Evolutionary conservation across 192 early-diverging fungal genomes (phyloP).

Genomic region (Coemansia sp.): DNA sequence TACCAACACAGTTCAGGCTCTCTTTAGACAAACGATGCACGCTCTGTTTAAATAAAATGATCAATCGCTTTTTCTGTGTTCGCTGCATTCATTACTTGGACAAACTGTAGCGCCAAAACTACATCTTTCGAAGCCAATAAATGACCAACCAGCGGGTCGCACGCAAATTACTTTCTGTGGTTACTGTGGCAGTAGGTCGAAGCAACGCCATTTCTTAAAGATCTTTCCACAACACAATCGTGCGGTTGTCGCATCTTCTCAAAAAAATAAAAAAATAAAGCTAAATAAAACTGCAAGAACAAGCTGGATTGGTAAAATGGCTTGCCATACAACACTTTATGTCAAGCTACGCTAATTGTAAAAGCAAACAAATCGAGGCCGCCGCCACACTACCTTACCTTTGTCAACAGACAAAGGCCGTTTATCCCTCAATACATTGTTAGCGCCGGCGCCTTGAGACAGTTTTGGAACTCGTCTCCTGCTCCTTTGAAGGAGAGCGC

Average conservation of each 20-base stretch:
- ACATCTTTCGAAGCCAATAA: no score
- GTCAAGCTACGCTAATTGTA: no score
- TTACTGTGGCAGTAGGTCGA: no score
- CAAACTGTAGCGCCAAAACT: no score
- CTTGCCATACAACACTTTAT: background rate
- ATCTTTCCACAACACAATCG: background rate
- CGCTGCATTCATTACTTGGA: no score
- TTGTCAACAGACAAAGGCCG: background rate
- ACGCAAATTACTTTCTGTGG: no score
- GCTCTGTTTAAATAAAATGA: no score
- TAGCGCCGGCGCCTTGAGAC: constrained; percentile 47
- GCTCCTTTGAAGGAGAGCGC: constrained; percentile 43
- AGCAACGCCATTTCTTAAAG: background rate
- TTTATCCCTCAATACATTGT: background rate
- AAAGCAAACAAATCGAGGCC: background rate
- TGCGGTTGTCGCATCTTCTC: background rate
- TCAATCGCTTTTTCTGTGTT: no score
- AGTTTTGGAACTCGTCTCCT: constrained; percentile 27
- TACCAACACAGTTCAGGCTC: no score
- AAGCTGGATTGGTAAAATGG: background rate
- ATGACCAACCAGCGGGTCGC: no score
- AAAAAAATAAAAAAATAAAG: background rate
- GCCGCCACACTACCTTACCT: background rate
- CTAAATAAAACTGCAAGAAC: background rate
- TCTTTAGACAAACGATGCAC: no score